phyloP scores from a whole-genome alignment of 768 basidiomycete species.

The Lactarius indigo region DNA sequence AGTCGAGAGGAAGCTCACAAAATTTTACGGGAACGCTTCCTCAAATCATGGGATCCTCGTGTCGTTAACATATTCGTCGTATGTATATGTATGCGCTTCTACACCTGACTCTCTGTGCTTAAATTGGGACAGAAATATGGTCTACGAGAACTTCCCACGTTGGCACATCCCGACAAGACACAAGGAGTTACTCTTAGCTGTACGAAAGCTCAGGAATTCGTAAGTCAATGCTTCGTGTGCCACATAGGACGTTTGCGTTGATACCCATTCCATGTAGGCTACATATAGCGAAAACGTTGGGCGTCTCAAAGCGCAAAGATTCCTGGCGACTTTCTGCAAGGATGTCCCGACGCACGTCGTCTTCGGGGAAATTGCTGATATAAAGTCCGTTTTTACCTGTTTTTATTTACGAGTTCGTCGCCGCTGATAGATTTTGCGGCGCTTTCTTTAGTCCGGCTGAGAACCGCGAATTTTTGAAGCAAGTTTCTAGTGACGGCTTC shows the following conservation, averaged over 20 bases:
- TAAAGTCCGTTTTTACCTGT: conserved; percentile 8
- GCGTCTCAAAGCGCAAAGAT: neutral
- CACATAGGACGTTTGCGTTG: neutral
- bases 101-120: neutral
- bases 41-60: conserved; percentile 50
- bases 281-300: conserved; percentile 14
- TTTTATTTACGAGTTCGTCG: neutral
- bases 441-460: conserved; percentile 1
- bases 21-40: conserved; percentile 38
- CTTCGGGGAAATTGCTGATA: conserved; percentile 19
- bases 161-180: conserved; percentile 40
- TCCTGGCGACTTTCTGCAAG: conserved; percentile 21
- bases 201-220: conserved; percentile 43
- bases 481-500: conserved; percentile 8
- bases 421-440: neutral
- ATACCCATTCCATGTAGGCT: neutral
- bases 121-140: conserved; percentile 36
- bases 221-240: conserved; percentile 4
- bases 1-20: conserved; percentile 46
- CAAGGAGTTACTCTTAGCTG: conserved; percentile 50
- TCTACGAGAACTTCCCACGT: conserved; percentile 41
- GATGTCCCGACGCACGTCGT: conserved; percentile 22
- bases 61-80: conserved; percentile 44
- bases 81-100: conserved; percentile 24
- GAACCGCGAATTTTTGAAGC: conserved; percentile 10